phyloP scores from a whole-genome alignment of 768 basidiomycete genomes.

The Pulveroboletus frians region DNA sequence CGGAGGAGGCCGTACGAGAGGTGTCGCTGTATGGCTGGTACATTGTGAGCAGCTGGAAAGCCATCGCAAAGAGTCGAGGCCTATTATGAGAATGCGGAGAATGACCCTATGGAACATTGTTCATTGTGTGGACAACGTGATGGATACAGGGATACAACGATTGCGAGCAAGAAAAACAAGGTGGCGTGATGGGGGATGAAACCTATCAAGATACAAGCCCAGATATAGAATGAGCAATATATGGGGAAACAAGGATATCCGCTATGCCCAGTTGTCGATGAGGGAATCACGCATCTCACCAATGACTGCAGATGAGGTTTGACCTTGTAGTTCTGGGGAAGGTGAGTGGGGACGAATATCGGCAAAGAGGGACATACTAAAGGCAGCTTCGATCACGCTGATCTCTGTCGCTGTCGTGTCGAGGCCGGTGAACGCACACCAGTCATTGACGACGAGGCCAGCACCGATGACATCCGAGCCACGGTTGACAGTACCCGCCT shows the following conservation, averaged over 20 bases:
- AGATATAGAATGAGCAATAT: conserved; percentile 5
- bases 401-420: conserved; percentile 99
- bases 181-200: neutral
- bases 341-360: conserved; percentile 5
- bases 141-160: conserved; percentile 16
- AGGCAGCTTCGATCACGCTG: conserved; percentile 94
- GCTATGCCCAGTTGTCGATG: conserved; percentile 83
- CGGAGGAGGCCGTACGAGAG: conserved; percentile 49
- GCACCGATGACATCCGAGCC: conserved; percentile 98
- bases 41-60: conserved; percentile 62
- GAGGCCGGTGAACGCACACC: conserved; percentile 98
- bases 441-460: conserved; percentile 97
- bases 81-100: conserved; percentile 27
- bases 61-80: conserved; percentile 66
- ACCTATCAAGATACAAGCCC: neutral
- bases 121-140: conserved; percentile 14
- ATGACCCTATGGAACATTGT: conserved; percentile 7
- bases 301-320: conserved; percentile 75
- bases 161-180: conserved; percentile 12
- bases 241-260: conserved; percentile 28
- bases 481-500: conserved; percentile 98
- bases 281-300: conserved; percentile 89
- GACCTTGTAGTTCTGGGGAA: conserved; percentile 76
- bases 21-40: conserved; percentile 53
- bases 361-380: conserved; percentile 59